phyloP scores from a whole-genome alignment of 352 stramenopile species.

The Pythium inflatum region DNA sequence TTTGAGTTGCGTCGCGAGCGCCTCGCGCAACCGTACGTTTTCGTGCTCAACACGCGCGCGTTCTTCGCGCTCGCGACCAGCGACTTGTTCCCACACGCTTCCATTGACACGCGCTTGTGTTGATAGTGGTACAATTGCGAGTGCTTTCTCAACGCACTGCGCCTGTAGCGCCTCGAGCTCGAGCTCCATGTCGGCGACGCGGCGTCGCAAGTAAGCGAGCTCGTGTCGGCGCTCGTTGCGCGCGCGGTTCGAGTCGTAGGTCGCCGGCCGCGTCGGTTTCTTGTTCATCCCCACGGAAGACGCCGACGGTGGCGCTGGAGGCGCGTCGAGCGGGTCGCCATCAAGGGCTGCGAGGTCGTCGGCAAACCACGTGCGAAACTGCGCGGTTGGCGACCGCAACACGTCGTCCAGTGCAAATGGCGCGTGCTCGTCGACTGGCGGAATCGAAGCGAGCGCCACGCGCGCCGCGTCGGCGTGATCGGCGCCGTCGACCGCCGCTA shows the following conservation, averaged over 20 bases:
- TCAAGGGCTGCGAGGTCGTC: neutral
- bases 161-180: too few species aligned
- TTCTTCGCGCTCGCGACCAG: constrained; percentile 18
- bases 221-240: constrained; percentile 26
- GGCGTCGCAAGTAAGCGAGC: constrained; percentile 21
- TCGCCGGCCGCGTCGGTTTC: neutral
- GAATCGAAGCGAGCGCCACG: neutral
- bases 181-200: constrained; percentile 26
- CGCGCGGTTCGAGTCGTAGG: constrained; percentile 34
- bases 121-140: neutral
- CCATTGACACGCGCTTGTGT: neutral
- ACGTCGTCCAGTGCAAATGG: neutral
- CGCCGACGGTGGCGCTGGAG: too few species aligned
- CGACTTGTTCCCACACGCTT: constrained; percentile 31
- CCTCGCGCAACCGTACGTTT: constrained; percentile 48
- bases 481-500: neutral
- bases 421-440: neutral
- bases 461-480: neutral
- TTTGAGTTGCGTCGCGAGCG: constrained; percentile 52
- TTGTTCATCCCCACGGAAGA: too few species aligned
- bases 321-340: too few species aligned
- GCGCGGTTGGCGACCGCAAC: neutral
- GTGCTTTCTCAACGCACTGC: too few species aligned
- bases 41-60: constrained; percentile 36
- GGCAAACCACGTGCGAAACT: neutral